Evolutionary conservation across 345 rosid species (phyloP), one percentile per base, ranked within the genome.

Genomic region (Excoecaria cochinchinensis): DNA sequence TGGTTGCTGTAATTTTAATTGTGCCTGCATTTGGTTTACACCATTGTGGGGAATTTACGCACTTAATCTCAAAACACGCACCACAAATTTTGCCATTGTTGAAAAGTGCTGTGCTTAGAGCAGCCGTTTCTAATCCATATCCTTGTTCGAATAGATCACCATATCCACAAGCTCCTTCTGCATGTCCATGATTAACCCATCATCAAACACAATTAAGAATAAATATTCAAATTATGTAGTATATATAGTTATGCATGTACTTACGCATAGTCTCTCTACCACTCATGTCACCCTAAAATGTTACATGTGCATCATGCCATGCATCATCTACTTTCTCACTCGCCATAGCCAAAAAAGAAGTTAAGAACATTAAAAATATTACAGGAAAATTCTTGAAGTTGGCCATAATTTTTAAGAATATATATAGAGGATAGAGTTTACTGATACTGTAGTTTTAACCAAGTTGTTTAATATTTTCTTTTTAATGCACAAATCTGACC

Each of bases 111-210:
- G 92, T 82, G 91, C 97, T 92, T 17, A 92, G 84, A 0, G 93
- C 93, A 11, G 93, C 70, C 1, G 93, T 89, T 48, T 77, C 79
- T 3, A 92, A 71, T 0, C 93, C 89, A 8, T 92, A 92, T 0
- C 93, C 93, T 85, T 89, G 78, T 25, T 86, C 17, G 84, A 85
- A 83, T 14, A 90, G 77, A 77, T 92, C 73, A 0, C 88, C 92
- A 46, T 90, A 92, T 17, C 95, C 95, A 76, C 97, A 92, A 64
- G 95, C 93, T 71, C 97, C 93, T 61, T 81, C 92, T 90, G 81
- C 21, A 9, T 11, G 25, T 0, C 22, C 0, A 56, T 21, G 3
- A 38, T 42, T 8, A 42, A 42, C 0, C 48, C 48, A 31, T 31
- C 48, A 44, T 6, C 48, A 44, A 44, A 44, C 48, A 44, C 31